Conservation (phyloP, 495 filamentous ascomycete species). For the Xylaria palmicola region DNA sequence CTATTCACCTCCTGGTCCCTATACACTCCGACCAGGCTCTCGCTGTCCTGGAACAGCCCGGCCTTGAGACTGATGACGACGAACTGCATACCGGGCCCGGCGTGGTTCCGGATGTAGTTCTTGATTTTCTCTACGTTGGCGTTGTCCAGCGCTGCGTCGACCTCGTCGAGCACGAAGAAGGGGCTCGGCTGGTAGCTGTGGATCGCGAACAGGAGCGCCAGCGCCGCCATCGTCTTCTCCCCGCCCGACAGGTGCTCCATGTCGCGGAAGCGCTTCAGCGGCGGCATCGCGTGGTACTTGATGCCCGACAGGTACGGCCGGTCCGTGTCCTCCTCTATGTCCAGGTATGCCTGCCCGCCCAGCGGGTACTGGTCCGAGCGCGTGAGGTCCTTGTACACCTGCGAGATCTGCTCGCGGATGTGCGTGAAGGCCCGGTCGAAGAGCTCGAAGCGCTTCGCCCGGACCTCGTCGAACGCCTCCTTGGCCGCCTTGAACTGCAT, state of each 20-base stretch:
- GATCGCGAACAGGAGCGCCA: conserved; percentile 93
- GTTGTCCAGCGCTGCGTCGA: conserved; percentile 95
- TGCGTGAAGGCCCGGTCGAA: conserved; percentile 95
- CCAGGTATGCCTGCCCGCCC: conserved; percentile 92
- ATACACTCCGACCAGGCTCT: conserved; percentile 92
- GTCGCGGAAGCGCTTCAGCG: conserved; percentile 96
- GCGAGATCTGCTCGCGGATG: conserved; percentile 90
- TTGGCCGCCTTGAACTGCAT: conserved; percentile 69
- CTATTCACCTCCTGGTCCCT: conserved; percentile 90
- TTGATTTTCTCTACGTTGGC: conserved; percentile 94
- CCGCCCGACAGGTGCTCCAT: conserved; percentile 98
- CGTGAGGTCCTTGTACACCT: conserved; percentile 94
- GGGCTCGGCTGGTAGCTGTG: conserved; percentile 91
- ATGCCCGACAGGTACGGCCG: conserved; percentile 87
- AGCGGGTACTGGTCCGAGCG: conserved; percentile 79
- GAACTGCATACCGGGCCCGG: conserved; percentile 97
- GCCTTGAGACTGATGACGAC: conserved; percentile 96
- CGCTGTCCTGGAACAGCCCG: conserved; percentile 88
- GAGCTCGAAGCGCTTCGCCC: conserved; percentile 78
- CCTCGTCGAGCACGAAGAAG: conserved; percentile 98
- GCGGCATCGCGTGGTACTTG: conserved; percentile 98
- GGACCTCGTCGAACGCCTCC: conserved; percentile 77
- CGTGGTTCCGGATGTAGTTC: conserved; percentile 90
- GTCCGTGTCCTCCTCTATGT: conserved; percentile 85
- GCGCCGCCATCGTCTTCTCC: conserved; percentile 97